These are phyloP conservation scores for Chytriomyces sp. DNA, from an alignment of 192 early-diverging fungal species.

Conservation along the genomic window DNA sequence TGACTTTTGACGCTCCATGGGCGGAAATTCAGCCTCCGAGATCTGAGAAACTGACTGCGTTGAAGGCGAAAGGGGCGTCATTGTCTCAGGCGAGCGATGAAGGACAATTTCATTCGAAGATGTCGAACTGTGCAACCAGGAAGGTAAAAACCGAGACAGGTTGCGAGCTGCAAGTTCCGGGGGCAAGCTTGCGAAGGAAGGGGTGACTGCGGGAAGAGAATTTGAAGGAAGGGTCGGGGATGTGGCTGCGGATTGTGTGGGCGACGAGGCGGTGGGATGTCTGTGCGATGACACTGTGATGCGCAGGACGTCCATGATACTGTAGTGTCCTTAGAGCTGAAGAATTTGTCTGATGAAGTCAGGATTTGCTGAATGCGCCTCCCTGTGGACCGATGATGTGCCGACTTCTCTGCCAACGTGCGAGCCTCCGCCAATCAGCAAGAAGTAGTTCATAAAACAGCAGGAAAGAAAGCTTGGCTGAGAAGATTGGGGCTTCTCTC, in stretches of 20 bases:
- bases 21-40: neutral
- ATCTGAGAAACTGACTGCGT: neutral
- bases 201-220: neutral
- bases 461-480: no score
- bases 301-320: slow-evolving; percentile 2
- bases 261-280: neutral
- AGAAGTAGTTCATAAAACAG: slow-evolving; percentile 24
- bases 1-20: neutral
- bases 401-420: slow-evolving; percentile 14
- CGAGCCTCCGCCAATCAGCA: neutral
- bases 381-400: neutral
- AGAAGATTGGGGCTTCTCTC: no score
- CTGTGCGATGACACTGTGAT: slow-evolving; percentile 11
- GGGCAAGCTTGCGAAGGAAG: neutral
- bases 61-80: neutral
- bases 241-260: neutral
- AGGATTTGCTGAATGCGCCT: neutral
- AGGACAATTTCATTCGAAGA: no score
- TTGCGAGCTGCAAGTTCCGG: slow-evolving; percentile 3
- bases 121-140: neutral
- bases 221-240: neutral
- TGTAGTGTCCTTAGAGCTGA: no score
- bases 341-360: neutral
- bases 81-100: no score
- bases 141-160: neutral